A percentile compares a stretch with the other conserved stretches of the same genome.
Conservation (phyloP, 139 green algal genomes). For the Chlamydomonas sp. region DNA sequence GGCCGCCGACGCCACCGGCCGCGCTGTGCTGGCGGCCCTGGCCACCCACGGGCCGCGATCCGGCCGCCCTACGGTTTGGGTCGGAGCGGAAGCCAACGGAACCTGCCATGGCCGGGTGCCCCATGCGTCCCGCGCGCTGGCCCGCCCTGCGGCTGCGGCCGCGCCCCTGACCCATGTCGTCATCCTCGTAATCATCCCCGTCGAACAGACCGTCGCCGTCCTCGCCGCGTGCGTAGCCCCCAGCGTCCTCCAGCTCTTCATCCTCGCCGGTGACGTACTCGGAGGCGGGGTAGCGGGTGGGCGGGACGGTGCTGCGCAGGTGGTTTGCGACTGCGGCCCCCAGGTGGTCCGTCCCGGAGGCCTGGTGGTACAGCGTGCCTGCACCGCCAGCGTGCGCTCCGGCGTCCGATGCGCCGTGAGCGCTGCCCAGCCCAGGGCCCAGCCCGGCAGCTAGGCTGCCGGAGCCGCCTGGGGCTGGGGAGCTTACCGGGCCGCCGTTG, state of each 20-base stretch:
- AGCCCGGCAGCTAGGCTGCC: background rate
- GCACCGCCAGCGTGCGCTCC: too few relatives aligned
- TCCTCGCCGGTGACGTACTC: slow-evolving; percentile 38
- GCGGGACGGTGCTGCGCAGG: slow-evolving; percentile 12
- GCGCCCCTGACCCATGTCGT: too few relatives aligned
- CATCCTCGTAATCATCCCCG: background rate
- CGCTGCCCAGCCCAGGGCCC: background rate
- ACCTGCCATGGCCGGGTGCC: background rate
- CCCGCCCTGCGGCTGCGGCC: background rate
- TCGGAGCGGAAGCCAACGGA: too few relatives aligned
- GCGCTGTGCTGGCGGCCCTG: background rate
- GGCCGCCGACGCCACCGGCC: background rate
- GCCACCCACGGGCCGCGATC: background rate
- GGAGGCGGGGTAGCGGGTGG: slow-evolving; percentile 38
- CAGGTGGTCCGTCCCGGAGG: background rate
- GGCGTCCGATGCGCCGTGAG: background rate
- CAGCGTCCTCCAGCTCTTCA: background rate
- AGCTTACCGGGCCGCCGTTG: slow-evolving; percentile 14
- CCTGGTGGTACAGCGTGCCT: too few relatives aligned
- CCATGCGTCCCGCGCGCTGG: background rate
- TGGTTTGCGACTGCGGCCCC: too few relatives aligned
- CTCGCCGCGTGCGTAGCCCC: background rate
- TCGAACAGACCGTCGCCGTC: background rate
- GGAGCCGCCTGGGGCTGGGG: background rate
- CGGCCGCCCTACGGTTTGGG: too few relatives aligned